Conservation (phyloP, 2,329 filamentous ascomycete genomes). For the Claviceps sp. region DNA sequence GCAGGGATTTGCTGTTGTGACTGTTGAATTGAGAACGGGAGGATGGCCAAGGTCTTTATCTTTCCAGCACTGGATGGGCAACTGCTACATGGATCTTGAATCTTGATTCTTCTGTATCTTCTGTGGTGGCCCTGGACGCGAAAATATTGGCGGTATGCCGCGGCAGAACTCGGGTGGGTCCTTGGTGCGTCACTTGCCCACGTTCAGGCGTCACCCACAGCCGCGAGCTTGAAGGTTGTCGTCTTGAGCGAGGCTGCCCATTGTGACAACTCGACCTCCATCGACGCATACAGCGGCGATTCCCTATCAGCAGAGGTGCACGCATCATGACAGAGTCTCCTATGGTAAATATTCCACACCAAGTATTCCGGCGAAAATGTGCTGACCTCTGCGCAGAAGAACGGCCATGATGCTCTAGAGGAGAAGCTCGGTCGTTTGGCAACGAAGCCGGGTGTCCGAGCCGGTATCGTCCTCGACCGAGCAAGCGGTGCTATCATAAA, state of each 20-base stretch:
- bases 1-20: not conserved
- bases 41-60: not conserved
- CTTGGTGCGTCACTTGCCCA: not conserved
- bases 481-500: constrained; percentile 60
- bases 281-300: not conserved
- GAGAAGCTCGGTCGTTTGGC: constrained; percentile 56
- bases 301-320: not conserved
- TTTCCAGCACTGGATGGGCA: too few relatives aligned
- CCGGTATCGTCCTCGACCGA: constrained; percentile 62
- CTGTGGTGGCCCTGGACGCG: not conserved
- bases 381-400: constrained; percentile 17
- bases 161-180: constrained; percentile 24
- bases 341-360: not conserved
- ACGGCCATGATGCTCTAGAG: constrained; percentile 46
- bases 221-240: not conserved
- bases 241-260: not conserved
- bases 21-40: not conserved
- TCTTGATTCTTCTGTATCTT: not conserved
- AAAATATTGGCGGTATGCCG: constrained; percentile 33
- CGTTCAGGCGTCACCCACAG: not conserved
- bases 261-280: not conserved
- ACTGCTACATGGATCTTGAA: too few relatives aligned
- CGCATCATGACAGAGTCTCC: constrained; percentile 7
- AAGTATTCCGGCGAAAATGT: not conserved
- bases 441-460: constrained; percentile 67